phyloP scores from a whole-genome alignment of 2,329 filamentous ascomycete species.

The Colletotrichum incanum region DNA sequence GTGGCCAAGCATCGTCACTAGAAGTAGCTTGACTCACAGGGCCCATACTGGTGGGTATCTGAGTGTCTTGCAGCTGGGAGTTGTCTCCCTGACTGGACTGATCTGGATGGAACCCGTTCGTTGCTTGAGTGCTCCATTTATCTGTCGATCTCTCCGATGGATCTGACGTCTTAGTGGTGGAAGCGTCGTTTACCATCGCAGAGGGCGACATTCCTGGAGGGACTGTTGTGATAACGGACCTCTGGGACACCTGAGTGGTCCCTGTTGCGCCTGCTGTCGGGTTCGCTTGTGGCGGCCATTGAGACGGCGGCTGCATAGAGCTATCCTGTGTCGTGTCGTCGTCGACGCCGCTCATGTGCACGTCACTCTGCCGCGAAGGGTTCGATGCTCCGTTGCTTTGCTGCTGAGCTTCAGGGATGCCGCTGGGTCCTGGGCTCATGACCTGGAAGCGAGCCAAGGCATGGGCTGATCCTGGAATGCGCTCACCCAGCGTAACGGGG shows the following conservation, averaged over 20 bases:
- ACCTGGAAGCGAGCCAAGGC: constrained; percentile 68
- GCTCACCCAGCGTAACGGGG: constrained; percentile 75
- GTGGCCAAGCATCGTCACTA: constrained; percentile 69
- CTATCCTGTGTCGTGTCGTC: constrained; percentile 63
- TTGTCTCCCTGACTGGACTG: constrained; percentile 56
- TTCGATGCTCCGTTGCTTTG: constrained; percentile 72
- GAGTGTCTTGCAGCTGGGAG: constrained; percentile 70
- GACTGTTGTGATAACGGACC: constrained; percentile 72
- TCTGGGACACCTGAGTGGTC: constrained; percentile 75
- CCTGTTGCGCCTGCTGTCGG: constrained; percentile 60
- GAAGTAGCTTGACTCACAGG: constrained; percentile 62
- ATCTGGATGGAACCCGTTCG: constrained; percentile 74
- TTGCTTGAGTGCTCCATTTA: constrained; percentile 79
- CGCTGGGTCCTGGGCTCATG: constrained; percentile 73
- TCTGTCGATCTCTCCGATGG: constrained; percentile 76
- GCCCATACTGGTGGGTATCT: constrained; percentile 53
- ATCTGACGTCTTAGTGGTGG: constrained; percentile 91
- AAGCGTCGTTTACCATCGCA: constrained; percentile 84
- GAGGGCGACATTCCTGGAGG: constrained; percentile 72
- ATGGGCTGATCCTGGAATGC: constrained; percentile 70
- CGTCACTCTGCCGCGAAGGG: constrained; percentile 66
- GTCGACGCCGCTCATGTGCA: constrained; percentile 74
- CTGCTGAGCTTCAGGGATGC: constrained; percentile 58
- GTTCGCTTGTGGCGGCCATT: constrained; percentile 51
- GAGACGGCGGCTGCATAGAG: constrained; percentile 65